These are phyloP conservation scores for Daldinia sp. DNA, from an alignment of 2,329 filamentous ascomycete species.

Conservation along the genomic window DNA sequence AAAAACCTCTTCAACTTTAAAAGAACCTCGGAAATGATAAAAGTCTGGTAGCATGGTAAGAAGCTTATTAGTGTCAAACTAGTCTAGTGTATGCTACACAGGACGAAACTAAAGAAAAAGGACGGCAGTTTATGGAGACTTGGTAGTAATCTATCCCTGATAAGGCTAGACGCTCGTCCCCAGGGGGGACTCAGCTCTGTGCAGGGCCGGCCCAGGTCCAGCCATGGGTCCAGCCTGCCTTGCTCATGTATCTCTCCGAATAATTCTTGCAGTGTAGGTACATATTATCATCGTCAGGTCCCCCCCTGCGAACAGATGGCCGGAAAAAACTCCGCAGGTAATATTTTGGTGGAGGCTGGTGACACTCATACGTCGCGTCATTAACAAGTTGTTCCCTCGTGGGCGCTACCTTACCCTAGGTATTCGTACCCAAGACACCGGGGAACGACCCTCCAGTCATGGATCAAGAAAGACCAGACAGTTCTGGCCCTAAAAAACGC, in stretches of 20 bases:
- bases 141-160: neutral
- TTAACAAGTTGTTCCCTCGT: neutral
- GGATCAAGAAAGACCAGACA: constrained; percentile 8
- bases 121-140: neutral
- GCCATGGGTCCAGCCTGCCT: neutral
- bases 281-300: constrained; percentile 3
- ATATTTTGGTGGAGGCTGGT: constrained; percentile 4
- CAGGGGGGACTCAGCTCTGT: neutral
- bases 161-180: neutral
- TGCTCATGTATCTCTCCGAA: neutral
- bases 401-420: neutral
- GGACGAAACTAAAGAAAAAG: neutral
- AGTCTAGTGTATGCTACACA: neutral
- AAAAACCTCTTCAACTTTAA: neutral
- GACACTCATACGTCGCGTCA: constrained; percentile 2
- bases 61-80: neutral
- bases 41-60: neutral
- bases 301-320: constrained; percentile 4
- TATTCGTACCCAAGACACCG: neutral
- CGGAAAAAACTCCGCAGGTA: constrained; percentile 30
- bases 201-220: neutral
- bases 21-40: neutral
- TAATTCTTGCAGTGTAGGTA: constrained; percentile 2
- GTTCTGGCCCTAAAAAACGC: constrained; percentile 12
- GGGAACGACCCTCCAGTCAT: constrained; percentile 5